phyloP scores from a whole-genome alignment of 805 yeast genomes.

The Kuraishia ogatae region DNA sequence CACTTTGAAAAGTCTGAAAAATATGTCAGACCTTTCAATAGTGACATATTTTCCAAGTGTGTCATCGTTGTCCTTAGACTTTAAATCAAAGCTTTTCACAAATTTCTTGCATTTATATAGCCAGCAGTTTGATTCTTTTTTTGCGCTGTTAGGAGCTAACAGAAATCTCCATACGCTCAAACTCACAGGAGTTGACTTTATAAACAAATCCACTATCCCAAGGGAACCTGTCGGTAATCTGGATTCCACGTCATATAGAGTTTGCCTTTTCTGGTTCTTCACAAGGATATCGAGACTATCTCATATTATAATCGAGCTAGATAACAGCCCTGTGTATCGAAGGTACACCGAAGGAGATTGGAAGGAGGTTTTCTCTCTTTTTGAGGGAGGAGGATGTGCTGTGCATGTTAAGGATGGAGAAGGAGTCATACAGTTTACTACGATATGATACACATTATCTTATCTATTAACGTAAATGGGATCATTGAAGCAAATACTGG shows the following conservation, averaged over 20 bases:
- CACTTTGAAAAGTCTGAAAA: conserved; percentile 27
- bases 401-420: neutral
- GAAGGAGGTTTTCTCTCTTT: conserved; percentile 1
- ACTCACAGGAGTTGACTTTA: conserved; percentile 2
- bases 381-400: conserved; percentile 1
- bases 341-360: conserved; percentile 2
- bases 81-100: conserved; percentile 36
- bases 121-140: conserved; percentile 3
- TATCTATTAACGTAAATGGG: neutral
- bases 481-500: neutral
- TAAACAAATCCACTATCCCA: conserved; percentile 4
- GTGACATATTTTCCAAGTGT: conserved; percentile 36
- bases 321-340: neutral
- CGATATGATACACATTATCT: neutral
- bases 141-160: conserved; percentile 1
- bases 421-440: neutral
- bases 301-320: neutral
- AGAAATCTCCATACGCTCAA: neutral
- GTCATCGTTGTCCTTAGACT: conserved; percentile 33
- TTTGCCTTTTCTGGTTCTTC: conserved; percentile 5
- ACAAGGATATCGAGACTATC: conserved; percentile 2
- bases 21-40: conserved; percentile 38
- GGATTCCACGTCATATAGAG: conserved; percentile 4
- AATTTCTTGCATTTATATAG: conserved; percentile 3
- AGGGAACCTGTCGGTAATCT: conserved; percentile 2